These are phyloP conservation scores for Teunomyces panamensis DNA, from an alignment of 805 yeast genomes.

Conservation along the genomic window DNA sequence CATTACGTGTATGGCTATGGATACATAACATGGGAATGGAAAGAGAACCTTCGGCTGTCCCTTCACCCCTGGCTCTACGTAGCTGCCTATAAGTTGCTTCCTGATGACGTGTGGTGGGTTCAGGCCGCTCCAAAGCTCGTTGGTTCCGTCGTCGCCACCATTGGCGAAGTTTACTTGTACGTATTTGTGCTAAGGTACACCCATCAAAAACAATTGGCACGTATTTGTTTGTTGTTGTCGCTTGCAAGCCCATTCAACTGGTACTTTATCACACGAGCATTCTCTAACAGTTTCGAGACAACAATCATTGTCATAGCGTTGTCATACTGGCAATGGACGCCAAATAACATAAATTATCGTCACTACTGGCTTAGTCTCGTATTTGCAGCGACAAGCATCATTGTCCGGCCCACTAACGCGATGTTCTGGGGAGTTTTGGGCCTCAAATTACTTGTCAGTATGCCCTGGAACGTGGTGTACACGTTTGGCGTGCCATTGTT, in stretches of 20 bases:
- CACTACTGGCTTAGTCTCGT: constrained; percentile 36
- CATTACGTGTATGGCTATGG: constrained; percentile 73
- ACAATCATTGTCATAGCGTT: constrained; percentile 64
- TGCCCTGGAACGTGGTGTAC: neutral
- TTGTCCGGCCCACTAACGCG: constrained; percentile 82
- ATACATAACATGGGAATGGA: constrained; percentile 94
- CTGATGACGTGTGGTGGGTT: constrained; percentile 26
- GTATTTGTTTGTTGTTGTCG: constrained; percentile 47
- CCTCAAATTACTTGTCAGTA: constrained; percentile 3
- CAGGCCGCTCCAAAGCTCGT: constrained; percentile 58
- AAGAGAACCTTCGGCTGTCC: constrained; percentile 66
- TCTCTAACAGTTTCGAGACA: constrained; percentile 81
- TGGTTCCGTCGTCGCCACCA: constrained; percentile 67
- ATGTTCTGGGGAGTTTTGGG: constrained; percentile 75
- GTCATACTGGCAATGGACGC: constrained; percentile 66
- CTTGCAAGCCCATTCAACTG: constrained; percentile 75
- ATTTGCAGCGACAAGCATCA: constrained; percentile 55
- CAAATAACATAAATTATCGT: constrained; percentile 8
- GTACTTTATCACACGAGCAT: constrained; percentile 77
- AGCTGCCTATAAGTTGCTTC: constrained; percentile 23
- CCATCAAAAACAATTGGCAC: constrained; percentile 32
- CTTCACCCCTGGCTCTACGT: constrained; percentile 76
- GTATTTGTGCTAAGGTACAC: constrained; percentile 42
- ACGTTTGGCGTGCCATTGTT: constrained; percentile 14
- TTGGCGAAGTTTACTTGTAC: constrained; percentile 64